Evolutionary conservation across 805 yeast species (phyloP).

Genomic region (Debaryomyces tyrocola): DNA sequence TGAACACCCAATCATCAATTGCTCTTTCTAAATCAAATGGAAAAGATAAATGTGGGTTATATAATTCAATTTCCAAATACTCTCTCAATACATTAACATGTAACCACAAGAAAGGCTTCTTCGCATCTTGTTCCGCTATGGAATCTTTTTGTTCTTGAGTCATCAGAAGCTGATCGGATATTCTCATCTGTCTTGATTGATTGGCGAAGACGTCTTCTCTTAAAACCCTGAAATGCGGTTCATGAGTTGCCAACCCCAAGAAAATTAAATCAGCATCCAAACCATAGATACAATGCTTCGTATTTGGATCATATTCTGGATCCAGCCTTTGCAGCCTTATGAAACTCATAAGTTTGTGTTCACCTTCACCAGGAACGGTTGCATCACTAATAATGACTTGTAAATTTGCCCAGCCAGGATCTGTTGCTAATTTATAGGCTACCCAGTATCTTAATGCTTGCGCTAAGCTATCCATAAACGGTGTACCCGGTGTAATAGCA

Average conservation of each 20-base stretch:
- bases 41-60: conserved; percentile 66
- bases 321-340: conserved; percentile 87
- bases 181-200: conserved; percentile 48
- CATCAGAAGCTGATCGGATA: conserved; percentile 54
- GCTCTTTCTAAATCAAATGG: conserved; percentile 91
- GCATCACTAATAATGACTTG: conserved; percentile 94
- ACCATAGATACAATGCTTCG: conserved; percentile 95
- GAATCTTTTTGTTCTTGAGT: conserved; percentile 55
- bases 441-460: conserved; percentile 86
- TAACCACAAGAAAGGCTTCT: conserved; percentile 91
- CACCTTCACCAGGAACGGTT: conserved; percentile 99
- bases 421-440: conserved; percentile 80
- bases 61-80: conserved; percentile 79
- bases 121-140: conserved; percentile 43
- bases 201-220: conserved; percentile 97
- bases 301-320: conserved; percentile 86
- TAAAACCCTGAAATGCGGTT: conserved; percentile 90
- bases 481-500: conserved; percentile 98
- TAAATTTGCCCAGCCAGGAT: conserved; percentile 90
- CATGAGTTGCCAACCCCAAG: conserved; percentile 95
- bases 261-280: conserved; percentile 97
- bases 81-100: conserved; percentile 87
- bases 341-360: conserved; percentile 96
- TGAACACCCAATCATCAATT: conserved; percentile 97
- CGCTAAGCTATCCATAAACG: conserved; percentile 92